Evolutionary conservation across 768 basidiomycete species (phyloP), one percentile per base, ranked within the genome.

Genomic region (Filobasidium wieringae): DNA sequence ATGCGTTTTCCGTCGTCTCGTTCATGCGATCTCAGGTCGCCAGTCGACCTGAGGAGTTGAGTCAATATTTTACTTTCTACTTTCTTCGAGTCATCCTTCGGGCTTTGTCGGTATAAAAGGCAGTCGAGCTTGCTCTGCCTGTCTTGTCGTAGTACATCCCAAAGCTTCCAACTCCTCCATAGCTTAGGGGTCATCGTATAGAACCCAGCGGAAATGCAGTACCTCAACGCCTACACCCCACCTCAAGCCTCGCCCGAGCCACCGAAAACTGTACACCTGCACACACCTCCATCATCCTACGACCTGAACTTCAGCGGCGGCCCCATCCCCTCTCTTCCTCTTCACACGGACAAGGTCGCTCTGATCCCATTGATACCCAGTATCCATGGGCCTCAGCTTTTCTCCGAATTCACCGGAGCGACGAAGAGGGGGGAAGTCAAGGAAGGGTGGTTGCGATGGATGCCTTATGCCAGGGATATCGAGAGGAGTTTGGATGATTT

Each of bases 261-360:
- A 4, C 30, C 52, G 15, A n/a, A 24, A 19, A 41, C 49, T 26
- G 9, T 12, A 1, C 45, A 61, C 32, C 41, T 59, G 5, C 30
- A 64, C 17, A 67, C 66, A 7, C 63, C 65, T 2, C 33, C 55
- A 0, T 65, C 67, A 39, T 54, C 63, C 22, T 72, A 72, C 51
- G 71, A 72, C 52, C 57, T 58, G 52, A 72, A 72, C 62, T 72
- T 59, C 36, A 55, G 55, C 36, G 67, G 70, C 39, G 62, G 61
- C 1, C 52, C 51, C 17, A 66, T 69, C 30, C 33, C 39, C 11
- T 12, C 19, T 12, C 61, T 59, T 31, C 41, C 57, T 4, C 62
- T 72, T 3, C 49, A 53, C 2, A 65, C 67, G 4, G 66, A 70
- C 51, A 55, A 66, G 26, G 64, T 72, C 2, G 63, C 68, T 36